Conservation (phyloP, 2,329 filamentous ascomycete genomes). For the Thielaviopsis cerberus region DNA sequence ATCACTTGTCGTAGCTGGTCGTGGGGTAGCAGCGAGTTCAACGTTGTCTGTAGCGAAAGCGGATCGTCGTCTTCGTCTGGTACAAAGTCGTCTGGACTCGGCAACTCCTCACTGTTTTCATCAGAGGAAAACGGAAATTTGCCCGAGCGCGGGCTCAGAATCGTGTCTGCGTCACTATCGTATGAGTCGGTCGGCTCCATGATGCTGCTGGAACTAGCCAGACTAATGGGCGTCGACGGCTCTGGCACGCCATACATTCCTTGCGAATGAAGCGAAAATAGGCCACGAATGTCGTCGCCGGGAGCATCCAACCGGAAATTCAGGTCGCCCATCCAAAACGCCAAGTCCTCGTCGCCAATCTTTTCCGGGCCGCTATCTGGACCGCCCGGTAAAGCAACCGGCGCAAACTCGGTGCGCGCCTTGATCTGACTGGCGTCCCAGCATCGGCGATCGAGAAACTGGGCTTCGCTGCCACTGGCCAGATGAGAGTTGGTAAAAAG, state of each 20-base stretch:
- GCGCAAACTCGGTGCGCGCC: conserved; percentile 57
- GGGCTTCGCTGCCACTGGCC: conserved; percentile 65
- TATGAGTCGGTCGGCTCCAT: conserved; percentile 11
- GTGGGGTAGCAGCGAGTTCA: conserved; percentile 72
- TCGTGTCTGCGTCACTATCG: conserved; percentile 13
- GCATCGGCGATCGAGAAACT: conserved; percentile 62
- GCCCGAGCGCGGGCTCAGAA: conserved; percentile 7
- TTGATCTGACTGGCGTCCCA: conserved; percentile 77
- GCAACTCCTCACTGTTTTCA: conserved; percentile 19
- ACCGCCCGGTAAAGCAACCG: conserved; percentile 47
- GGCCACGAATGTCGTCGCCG: conserved; percentile 70
- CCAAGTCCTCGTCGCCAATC: conserved; percentile 81
- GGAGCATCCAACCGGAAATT: conserved; percentile 85
- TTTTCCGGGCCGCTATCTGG: conserved; percentile 45
- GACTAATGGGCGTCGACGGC: conserved; percentile 15
- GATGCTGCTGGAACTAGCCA: conserved; percentile 17
- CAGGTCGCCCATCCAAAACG: conserved; percentile 90
- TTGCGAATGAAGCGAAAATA: conserved; percentile 64
- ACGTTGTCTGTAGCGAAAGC: conserved; percentile 68
- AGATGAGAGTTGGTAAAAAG: conserved; percentile 87
- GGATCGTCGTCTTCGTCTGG: conserved; percentile 60
- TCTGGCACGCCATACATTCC: conserved; percentile 48
- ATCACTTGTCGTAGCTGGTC: conserved; percentile 70
- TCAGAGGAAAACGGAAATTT: conserved; percentile 5
- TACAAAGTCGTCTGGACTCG: conserved; percentile 46